Conservation (phyloP, 257 asterid species). For the Nicotiana paniculata region DNA sequence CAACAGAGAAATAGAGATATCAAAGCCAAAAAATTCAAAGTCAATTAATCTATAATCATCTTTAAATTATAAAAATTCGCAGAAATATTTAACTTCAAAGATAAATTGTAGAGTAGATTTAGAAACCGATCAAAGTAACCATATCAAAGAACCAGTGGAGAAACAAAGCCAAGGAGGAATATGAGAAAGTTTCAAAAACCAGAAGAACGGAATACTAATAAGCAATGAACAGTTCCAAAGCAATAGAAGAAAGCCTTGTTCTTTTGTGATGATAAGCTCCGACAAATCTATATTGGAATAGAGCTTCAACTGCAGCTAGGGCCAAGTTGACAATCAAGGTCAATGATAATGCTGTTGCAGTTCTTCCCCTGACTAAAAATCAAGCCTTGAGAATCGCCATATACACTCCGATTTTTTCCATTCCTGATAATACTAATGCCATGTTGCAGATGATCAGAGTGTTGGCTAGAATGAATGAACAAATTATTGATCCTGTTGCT, state of each 20-base stretch:
- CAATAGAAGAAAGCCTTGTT: slow-evolving; percentile 18
- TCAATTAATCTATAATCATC: too few species aligned
- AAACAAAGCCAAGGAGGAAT: too few species aligned
- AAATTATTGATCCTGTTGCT: slow-evolving; percentile 42
- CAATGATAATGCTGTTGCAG: slow-evolving; percentile 45
- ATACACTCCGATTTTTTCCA: slow-evolving; percentile 37
- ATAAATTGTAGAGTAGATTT: too few species aligned
- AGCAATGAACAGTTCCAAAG: slow-evolving; percentile 44
- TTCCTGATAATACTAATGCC: slow-evolving; percentile 38
- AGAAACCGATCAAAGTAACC: too few species aligned
- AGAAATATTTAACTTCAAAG: too few species aligned
- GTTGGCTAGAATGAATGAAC: slow-evolving; percentile 65
- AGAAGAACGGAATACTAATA: slow-evolving; percentile 52
- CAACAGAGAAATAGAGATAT: too few species aligned
- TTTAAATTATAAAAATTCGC: too few species aligned
- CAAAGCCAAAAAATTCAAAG: too few species aligned
- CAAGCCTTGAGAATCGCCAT: slow-evolving; percentile 42
- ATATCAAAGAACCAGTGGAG: too few species aligned
- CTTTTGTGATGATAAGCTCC: slow-evolving; percentile 18
- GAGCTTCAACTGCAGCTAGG: slow-evolving; percentile 50
- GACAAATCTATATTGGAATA: slow-evolving; percentile 56
- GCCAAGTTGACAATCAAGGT: slow-evolving; percentile 46
- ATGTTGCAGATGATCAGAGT: slow-evolving; percentile 41
- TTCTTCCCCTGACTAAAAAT: slow-evolving; percentile 40
- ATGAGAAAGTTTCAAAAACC: slow-evolving; percentile 33